A percentile compares a stretch with the other conserved stretches of the same genome.
Conservation (phyloP, 2,329 filamentous ascomycete species). For the Colletotrichum ledebouriae region DNA sequence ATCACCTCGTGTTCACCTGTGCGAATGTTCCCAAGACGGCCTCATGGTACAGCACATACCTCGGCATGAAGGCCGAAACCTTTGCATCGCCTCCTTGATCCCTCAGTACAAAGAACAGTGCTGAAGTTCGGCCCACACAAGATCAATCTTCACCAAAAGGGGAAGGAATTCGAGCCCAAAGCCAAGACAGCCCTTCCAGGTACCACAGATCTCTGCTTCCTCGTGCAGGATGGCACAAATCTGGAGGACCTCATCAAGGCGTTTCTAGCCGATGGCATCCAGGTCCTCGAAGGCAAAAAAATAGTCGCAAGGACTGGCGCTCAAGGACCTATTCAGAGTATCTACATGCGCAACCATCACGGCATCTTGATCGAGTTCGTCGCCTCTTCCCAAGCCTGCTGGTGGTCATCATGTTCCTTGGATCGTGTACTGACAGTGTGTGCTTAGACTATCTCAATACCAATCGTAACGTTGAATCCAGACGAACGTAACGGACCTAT, state of each 20-base stretch:
- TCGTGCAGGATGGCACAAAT: conserved; percentile 60
- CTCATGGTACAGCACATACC: conserved; percentile 66
- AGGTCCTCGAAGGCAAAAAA: conserved; percentile 63
- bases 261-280: conserved; percentile 59
- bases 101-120: conserved; percentile 60
- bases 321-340: conserved; percentile 65
- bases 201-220: conserved; percentile 71
- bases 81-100: conserved; percentile 59
- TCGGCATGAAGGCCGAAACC: conserved; percentile 69
- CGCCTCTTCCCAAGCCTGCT: neutral
- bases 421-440: neutral
- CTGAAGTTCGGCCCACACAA: conserved; percentile 71
- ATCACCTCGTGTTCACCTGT: conserved; percentile 73
- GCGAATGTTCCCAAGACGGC: conserved; percentile 61
- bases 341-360: conserved; percentile 73
- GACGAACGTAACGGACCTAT: neutral
- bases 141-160: conserved; percentile 71
- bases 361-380: conserved; percentile 73
- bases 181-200: conserved; percentile 66
- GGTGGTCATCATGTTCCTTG: neutral
- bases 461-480: neutral
- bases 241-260: conserved; percentile 60
- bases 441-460: conserved; percentile 23
- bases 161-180: conserved; percentile 72
- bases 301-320: conserved; percentile 70